Evolutionary conservation across 306 rosid species (phyloP), one percentile per base, ranked within the genome.

Genomic region (Crotalaria pallida): DNA sequence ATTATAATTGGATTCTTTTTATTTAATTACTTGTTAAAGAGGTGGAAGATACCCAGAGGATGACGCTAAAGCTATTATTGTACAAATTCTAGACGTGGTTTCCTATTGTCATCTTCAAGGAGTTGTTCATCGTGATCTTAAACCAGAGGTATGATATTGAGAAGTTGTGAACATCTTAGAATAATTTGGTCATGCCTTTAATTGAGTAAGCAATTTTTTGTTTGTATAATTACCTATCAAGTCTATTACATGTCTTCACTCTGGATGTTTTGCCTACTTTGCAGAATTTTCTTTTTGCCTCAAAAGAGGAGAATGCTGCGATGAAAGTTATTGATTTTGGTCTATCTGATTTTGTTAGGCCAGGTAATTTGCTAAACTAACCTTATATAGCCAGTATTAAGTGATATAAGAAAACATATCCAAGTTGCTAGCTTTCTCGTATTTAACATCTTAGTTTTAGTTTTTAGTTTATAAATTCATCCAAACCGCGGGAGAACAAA

Each of bases 241-340:
- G 49, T 27, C 17, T 60, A 41, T 61, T 53, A 36, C 68, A 50
- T 75, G 27, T 74, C n/a, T n/a, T n/a, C 56, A 65, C 48, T 49
- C 24, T 43, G n/a, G 31, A 82, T 49, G 58, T 31, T 50, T 69
- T 82, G 73, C 50, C 48, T 75, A 67, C 43, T 49, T 60, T 60
- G 80, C 96, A 94, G 98, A 94, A 94, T 82, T 94, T 94, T 77
- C 98, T 94, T 59, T 94, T 90, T 67, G 66, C 85, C 74, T 81
- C 93, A 57, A 90, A 74, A 80, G 90, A 87, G 2, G 98, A 84
- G 65, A 84, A 94, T 79, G 79, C 96, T 60, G 75, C 77, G 21
- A 73, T 94, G 87, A 94, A 91, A 85, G 95, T 79, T 77, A 94
- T 88, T 53, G 98, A 94, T 77, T 94, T 94, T 87, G 98, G 98